These are phyloP conservation scores for Aspergillus pseudoglaucus DNA, from an alignment of 2,329 filamentous ascomycete genomes.

Conservation along the genomic window DNA sequence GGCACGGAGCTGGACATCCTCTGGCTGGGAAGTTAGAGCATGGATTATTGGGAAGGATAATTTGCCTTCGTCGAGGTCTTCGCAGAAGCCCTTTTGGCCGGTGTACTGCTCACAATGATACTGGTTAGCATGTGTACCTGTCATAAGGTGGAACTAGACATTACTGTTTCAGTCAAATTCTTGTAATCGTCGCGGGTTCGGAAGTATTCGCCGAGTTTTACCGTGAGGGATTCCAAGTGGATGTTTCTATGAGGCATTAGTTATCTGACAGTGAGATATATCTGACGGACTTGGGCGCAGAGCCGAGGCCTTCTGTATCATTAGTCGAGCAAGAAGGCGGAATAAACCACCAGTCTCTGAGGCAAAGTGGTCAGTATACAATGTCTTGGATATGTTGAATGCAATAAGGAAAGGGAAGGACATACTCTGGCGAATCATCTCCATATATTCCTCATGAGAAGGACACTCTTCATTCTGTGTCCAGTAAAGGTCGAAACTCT, in stretches of 20 bases:
- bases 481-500: conserved; percentile 39
- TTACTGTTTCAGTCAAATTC: conserved; percentile 54
- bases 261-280: neutral
- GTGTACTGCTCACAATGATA: conserved; percentile 52
- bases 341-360: conserved; percentile 36
- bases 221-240: conserved; percentile 57
- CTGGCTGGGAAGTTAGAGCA: conserved; percentile 9
- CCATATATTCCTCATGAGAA: conserved; percentile 33
- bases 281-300: too few relatives aligned
- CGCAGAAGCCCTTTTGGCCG: conserved; percentile 76
- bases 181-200: conserved; percentile 62
- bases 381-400: neutral
- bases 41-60: conserved; percentile 89
- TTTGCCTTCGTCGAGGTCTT: conserved; percentile 57
- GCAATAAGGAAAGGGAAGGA: neutral
- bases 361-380: neutral
- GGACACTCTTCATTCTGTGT: conserved; percentile 29
- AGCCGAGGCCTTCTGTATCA: conserved; percentile 23
- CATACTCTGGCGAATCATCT: conserved; percentile 34
- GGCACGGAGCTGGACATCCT: conserved; percentile 4
- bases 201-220: conserved; percentile 27
- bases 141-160: neutral
- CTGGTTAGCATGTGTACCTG: neutral
- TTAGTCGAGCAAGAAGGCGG: conserved; percentile 29
- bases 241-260: conserved; percentile 1